A percentile compares a stretch with the other conserved stretches of the same genome.
Evolutionary conservation across 345 rosid genomes (phyloP).

Genomic region (Salix brachista): DNA sequence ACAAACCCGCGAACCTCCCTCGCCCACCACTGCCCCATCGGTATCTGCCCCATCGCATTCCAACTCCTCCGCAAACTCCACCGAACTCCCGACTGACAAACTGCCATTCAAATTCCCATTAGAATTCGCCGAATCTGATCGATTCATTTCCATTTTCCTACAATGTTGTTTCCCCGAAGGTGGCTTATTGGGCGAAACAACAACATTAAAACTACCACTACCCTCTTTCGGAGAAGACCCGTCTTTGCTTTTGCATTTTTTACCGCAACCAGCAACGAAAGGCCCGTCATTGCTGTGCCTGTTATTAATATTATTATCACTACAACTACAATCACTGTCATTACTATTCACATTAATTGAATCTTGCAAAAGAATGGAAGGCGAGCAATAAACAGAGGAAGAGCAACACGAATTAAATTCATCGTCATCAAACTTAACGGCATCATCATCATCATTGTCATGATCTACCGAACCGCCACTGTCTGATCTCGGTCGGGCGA

Average conservation of each 20-base stretch:
- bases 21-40: neutral
- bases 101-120: constrained; percentile 33
- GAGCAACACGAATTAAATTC: constrained; percentile 20
- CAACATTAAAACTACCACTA: neutral
- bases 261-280: neutral
- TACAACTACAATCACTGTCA: neutral
- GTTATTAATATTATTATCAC: constrained; percentile 1
- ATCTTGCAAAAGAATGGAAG: constrained; percentile 30
- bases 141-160: constrained; percentile 20
- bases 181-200: constrained; percentile 33
- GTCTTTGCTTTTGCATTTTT: neutral
- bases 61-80: constrained; percentile 30
- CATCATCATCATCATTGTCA: constrained; percentile 14
- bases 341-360: constrained; percentile 18
- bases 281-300: neutral
- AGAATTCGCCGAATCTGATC: constrained; percentile 23
- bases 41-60: constrained; percentile 23
- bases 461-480: constrained; percentile 13
- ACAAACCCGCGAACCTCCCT: constrained; percentile 36
- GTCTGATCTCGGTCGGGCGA: constrained; percentile 56
- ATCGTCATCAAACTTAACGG: constrained; percentile 10
- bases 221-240: constrained; percentile 17
- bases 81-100: constrained; percentile 12
- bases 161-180: constrained; percentile 23
- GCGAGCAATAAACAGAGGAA: constrained; percentile 24